Evolutionary conservation across 2,329 filamentous ascomycete species (phyloP), one percentile per base, ranked within the genome.

Genomic region (Calonectria montana): DNA sequence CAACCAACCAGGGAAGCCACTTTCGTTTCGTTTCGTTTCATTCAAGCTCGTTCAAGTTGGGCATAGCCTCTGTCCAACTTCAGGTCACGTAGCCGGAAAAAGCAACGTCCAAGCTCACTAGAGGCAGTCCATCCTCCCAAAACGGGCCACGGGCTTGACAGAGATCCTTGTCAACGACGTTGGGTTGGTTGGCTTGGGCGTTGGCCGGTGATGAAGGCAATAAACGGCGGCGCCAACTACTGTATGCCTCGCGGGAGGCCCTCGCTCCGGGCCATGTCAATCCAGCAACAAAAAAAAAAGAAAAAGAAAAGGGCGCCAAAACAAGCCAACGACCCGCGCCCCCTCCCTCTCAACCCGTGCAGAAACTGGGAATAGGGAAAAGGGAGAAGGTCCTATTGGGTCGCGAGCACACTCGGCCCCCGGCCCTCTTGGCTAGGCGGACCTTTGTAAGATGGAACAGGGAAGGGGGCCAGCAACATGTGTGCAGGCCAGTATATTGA

Each of bases 221-320:
- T 67, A 70, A 70, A 67, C 69, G 64, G 69, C 63, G 69, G 53
- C 64, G 55, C 69, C 69, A 70, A 61, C 53, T 43, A 66, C 64
- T 65, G 62, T 37, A 37, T 55, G 50, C 37, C 43, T 45, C 61
- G 29, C 69, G 55, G 69, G 57, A 70, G 47, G 69, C 53, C 55
- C 37, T 61, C 55, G 45, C 50, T 55, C 68, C 68, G 68, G 25
- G 41, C 62, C 55, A 61, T 41, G 21, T 61, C 39, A 39, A 55
- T 39, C 37, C 39, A 69, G 29, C 53, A 57, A 35, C n/a, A n/a
- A n/a, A n/a, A n/a, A n/a, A n/a, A n/a, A n/a, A n/a, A n/a, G n/a
- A n/a, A n/a, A n/a, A n/a, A n/a, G n/a, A 43, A 48, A 57, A 37
- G 53, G 61, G 59, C 48, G 59, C 59, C 37, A 61, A 61, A 21